Percentiles rank a stretch among this genome's conserved stretches.
These are phyloP conservation scores for Saprolegnia diclina DNA, from an alignment of 352 stramenopile genomes.

Conservation along the genomic window DNA sequence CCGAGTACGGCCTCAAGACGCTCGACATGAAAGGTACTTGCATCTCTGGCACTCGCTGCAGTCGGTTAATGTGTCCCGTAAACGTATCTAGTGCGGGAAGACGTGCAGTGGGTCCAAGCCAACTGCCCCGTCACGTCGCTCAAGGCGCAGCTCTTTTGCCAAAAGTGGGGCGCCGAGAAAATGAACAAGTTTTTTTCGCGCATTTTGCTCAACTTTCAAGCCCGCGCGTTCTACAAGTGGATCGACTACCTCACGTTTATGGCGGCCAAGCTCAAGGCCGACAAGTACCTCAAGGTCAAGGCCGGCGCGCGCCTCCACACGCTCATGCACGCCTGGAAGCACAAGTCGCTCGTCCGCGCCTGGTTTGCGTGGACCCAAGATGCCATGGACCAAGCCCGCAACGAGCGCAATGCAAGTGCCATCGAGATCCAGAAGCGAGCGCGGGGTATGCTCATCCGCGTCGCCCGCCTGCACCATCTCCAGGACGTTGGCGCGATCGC, in stretches of 20 bases:
- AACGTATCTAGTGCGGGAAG: slow-evolving; percentile 51
- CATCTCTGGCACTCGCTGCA: not conserved
- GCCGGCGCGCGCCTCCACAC: slow-evolving; percentile 57
- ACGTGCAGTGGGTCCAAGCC: slow-evolving; percentile 80
- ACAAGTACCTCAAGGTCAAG: slow-evolving; percentile 82
- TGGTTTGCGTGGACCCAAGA: slow-evolving; percentile 50
- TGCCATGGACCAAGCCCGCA: slow-evolving; percentile 42
- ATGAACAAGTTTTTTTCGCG: slow-evolving; percentile 65
- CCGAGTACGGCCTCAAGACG: slow-evolving; percentile 70
- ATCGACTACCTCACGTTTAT: slow-evolving; percentile 55
- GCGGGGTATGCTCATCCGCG: slow-evolving; percentile 43
- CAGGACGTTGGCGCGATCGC: slow-evolving; percentile 34
- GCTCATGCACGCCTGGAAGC: slow-evolving; percentile 61
- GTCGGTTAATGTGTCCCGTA: too few relatives aligned
- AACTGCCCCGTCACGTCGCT: slow-evolving; percentile 76
- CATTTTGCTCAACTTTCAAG: slow-evolving; percentile 60
- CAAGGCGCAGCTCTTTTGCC: slow-evolving; percentile 78
- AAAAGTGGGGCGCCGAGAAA: slow-evolving; percentile 81
- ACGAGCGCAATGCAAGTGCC: slow-evolving; percentile 53
- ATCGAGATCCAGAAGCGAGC: slow-evolving; percentile 67
- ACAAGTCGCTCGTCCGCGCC: slow-evolving; percentile 41
- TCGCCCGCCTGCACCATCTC: slow-evolving; percentile 28
- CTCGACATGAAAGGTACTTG: slow-evolving; percentile 39
- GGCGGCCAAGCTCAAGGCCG: slow-evolving; percentile 68
- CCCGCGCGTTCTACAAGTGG: slow-evolving; percentile 68